These are phyloP conservation scores for Globisporangium cederbergense DNA, from an alignment of 352 stramenopile genomes.

Conservation along the genomic window DNA sequence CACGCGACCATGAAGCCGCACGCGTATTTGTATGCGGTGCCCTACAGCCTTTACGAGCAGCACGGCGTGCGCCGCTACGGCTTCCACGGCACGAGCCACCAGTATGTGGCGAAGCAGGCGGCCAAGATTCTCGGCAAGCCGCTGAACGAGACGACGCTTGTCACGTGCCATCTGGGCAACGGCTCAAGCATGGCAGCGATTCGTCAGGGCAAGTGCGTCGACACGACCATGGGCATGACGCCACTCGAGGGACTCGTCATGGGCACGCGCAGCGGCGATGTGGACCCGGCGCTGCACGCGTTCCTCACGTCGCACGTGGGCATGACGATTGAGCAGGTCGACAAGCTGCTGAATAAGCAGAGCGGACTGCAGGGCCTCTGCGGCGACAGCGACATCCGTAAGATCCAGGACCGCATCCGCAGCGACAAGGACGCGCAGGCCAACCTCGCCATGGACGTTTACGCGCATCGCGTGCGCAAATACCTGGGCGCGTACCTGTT, in stretches of 20 bases:
- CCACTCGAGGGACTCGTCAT: slow-evolving; percentile 87
- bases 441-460: slow-evolving; percentile 79
- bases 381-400: slow-evolving; percentile 80
- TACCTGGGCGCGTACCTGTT: slow-evolving; percentile 84
- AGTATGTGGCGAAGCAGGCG: slow-evolving; percentile 80
- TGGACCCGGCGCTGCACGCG: slow-evolving; percentile 81
- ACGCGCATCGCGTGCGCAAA: slow-evolving; percentile 83
- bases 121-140: slow-evolving; percentile 53
- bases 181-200: slow-evolving; percentile 84
- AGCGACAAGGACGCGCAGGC: slow-evolving; percentile 44
- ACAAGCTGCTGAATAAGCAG: slow-evolving; percentile 90
- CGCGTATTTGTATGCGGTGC: slow-evolving; percentile 80
- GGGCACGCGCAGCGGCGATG: slow-evolving; percentile 83
- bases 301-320: slow-evolving; percentile 66
- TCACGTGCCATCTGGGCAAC: slow-evolving; percentile 89
- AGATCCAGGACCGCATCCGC: slow-evolving; percentile 64
- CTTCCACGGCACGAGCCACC: slow-evolving; percentile 89
- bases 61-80: slow-evolving; percentile 86
- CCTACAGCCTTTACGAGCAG: slow-evolving; percentile 74
- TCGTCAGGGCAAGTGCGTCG: slow-evolving; percentile 67
- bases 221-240: slow-evolving; percentile 90
- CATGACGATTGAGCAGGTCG: slow-evolving; percentile 73
- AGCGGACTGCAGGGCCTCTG: slow-evolving; percentile 80
- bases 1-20: slow-evolving; percentile 82
- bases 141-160: slow-evolving; percentile 57